These are phyloP conservation scores for Lagenidium sp. DNA, from an alignment of 352 stramenopile genomes.

Conservation along the genomic window DNA sequence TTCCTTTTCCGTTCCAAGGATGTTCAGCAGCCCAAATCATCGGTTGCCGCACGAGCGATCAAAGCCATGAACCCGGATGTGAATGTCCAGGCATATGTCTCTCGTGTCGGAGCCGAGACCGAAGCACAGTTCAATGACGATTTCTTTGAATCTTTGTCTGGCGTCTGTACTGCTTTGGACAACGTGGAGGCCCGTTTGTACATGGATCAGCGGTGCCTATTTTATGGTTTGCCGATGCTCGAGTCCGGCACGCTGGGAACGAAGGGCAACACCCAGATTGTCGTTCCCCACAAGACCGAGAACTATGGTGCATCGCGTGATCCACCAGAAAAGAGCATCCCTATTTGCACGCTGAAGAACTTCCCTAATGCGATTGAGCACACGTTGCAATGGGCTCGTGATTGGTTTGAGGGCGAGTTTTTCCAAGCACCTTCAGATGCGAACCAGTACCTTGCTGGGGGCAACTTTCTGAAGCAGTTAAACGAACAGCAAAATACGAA, in stretches of 20 bases:
- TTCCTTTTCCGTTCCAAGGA: slow-evolving; percentile 98
- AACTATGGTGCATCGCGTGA: slow-evolving; percentile 98
- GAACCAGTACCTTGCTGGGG: slow-evolving; percentile 87
- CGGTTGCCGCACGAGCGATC: slow-evolving; percentile 88
- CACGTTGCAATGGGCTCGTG: slow-evolving; percentile 97
- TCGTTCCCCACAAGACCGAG: slow-evolving; percentile 87
- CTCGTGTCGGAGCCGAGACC: slow-evolving; percentile 89
- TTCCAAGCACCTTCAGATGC: slow-evolving; percentile 95
- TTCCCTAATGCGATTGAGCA: slow-evolving; percentile 99
- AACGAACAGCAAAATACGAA: slow-evolving; percentile 97
- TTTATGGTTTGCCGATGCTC: slow-evolving; percentile 97
- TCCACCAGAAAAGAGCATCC: slow-evolving; percentile 98
- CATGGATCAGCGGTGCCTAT: slow-evolving; percentile 96
- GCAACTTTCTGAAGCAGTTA: slow-evolving; percentile 89
- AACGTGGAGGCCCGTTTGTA: slow-evolving; percentile 98
- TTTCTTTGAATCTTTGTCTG: slow-evolving; percentile 94
- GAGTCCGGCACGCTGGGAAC: slow-evolving; percentile 99
- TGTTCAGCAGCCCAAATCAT: slow-evolving; percentile 96
- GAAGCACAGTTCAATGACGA: slow-evolving; percentile 98
- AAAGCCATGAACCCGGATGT: slow-evolving; percentile 95
- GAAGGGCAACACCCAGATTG: slow-evolving; percentile 96
- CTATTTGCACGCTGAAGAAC: slow-evolving; percentile 99
- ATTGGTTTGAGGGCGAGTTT: slow-evolving; percentile 99
- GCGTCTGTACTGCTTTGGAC: slow-evolving; percentile 97
- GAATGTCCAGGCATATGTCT: slow-evolving; percentile 84